These are phyloP conservation scores for Termitomyces sp. DNA, from an alignment of 768 basidiomycete species.

Conservation along the genomic window DNA sequence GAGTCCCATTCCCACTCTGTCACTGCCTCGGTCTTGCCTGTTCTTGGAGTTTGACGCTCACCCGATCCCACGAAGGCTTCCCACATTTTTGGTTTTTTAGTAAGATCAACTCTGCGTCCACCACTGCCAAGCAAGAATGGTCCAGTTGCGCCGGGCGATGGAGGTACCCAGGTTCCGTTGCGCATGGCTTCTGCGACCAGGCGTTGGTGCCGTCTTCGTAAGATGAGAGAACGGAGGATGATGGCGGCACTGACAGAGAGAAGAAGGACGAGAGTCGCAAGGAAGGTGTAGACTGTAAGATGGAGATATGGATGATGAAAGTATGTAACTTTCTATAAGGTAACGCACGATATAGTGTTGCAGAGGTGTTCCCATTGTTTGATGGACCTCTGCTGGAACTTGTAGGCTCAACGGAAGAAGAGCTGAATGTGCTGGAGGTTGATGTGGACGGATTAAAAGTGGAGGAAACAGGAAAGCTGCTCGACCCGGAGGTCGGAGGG, in stretches of 20 bases:
- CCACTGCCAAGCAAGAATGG: slow-evolving; percentile 13
- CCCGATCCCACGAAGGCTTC: slow-evolving; percentile 37
- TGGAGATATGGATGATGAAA: background rate
- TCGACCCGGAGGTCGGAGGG: background rate
- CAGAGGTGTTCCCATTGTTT: slow-evolving; percentile 8
- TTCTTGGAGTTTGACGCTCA: slow-evolving; percentile 3
- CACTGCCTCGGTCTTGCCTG: background rate
- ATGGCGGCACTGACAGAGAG: slow-evolving; percentile 67
- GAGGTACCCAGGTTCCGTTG: slow-evolving; percentile 58
- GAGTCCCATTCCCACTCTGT: slow-evolving; percentile 30
- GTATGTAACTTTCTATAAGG: background rate
- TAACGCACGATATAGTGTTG: slow-evolving; percentile 31
- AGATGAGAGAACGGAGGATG: slow-evolving; percentile 58
- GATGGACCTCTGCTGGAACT: background rate
- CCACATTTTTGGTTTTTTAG: slow-evolving; percentile 46
- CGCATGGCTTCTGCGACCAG: slow-evolving; percentile 62
- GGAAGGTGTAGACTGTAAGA: slow-evolving; percentile 42
- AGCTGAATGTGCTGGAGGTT: background rate
- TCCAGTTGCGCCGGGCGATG: slow-evolving; percentile 21
- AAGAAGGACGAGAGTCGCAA: slow-evolving; percentile 67
- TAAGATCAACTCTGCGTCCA: slow-evolving; percentile 33
- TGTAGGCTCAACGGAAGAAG: too few species aligned
- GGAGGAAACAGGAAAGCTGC: background rate
- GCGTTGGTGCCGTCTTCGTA: slow-evolving; percentile 58
- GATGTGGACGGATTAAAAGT: background rate